Evolutionary conservation across 768 basidiomycete genomes (phyloP).

Genomic region (Boletus subparvulus): DNA sequence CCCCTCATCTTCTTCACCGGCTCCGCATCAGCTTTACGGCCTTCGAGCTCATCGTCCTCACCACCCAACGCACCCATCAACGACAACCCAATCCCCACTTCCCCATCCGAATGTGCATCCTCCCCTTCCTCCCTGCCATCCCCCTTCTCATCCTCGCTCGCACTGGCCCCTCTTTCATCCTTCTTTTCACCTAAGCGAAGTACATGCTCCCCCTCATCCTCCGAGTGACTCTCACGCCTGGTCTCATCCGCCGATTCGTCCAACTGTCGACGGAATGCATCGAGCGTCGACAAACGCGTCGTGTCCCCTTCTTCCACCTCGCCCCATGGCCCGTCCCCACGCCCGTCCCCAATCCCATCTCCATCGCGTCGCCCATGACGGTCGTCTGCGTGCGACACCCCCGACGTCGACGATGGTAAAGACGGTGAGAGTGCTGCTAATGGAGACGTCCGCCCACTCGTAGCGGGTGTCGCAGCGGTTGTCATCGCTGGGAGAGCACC

Average conservation of each 20-base stretch:
- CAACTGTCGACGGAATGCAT: constrained; percentile 24
- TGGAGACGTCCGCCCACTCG: constrained; percentile 21
- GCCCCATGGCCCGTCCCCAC: background rate
- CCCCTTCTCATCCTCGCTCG: background rate
- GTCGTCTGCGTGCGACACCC: background rate
- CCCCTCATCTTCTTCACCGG: constrained; percentile 1
- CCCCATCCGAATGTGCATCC: constrained; percentile 52
- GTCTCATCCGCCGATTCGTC: constrained; percentile 9
- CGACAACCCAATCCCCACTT: constrained; percentile 67
- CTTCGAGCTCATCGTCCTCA: constrained; percentile 28
- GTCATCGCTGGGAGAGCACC: background rate
- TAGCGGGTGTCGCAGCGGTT: constrained; percentile 12
- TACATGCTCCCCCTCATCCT: constrained; percentile 12
- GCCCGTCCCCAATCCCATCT: background rate
- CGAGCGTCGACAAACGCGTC: constrained; percentile 26
- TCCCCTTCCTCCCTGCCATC: background rate
- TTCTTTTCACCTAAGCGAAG: constrained; percentile 1
- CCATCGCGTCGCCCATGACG: background rate
- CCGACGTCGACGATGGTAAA: constrained; percentile 9
- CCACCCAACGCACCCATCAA: constrained; percentile 52
- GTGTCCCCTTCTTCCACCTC: constrained; percentile 18
- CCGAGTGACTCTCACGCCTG: background rate
- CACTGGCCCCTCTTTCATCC: background rate
- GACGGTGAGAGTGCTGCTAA: constrained; percentile 8
- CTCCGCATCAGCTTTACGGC: constrained; percentile 1